These are phyloP conservation scores for Limnanthes douglasii DNA, from an alignment of 345 rosid genomes.

Conservation along the genomic window DNA sequence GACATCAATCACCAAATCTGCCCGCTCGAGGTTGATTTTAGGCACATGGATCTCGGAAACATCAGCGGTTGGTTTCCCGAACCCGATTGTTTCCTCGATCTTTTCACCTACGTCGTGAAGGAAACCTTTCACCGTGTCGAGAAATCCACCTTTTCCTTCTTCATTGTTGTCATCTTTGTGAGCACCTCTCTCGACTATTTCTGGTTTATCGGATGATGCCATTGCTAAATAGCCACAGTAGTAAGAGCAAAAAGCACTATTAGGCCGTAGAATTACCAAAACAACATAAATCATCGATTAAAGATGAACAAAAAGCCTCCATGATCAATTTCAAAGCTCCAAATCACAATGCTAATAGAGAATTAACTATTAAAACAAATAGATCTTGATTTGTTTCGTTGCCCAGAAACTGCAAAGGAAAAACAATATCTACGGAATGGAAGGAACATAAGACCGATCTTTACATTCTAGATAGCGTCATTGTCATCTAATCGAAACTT, in stretches of 20 bases:
- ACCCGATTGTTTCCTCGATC: slow-evolving; percentile 76
- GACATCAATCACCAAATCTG: slow-evolving; percentile 73
- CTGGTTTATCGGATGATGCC: slow-evolving; percentile 62
- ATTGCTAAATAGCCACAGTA: slow-evolving; percentile 19
- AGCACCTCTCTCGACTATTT: slow-evolving; percentile 35
- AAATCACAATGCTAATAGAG: no score
- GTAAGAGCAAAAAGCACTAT: no score
- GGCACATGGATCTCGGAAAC: slow-evolving; percentile 70
- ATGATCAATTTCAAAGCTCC: no score
- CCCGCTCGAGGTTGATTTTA: slow-evolving; percentile 63
- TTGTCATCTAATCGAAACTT: no score
- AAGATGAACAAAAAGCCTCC: not conserved
- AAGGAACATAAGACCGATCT: no score
- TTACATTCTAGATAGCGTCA: no score
- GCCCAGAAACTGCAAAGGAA: no score
- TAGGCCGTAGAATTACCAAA: no score
- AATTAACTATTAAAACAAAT: no score
- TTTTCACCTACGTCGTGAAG: slow-evolving; percentile 90
- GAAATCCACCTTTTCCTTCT: slow-evolving; percentile 66
- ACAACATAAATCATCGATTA: no score
- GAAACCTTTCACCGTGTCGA: slow-evolving; percentile 86
- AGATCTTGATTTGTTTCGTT: no score
- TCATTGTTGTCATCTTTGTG: slow-evolving; percentile 35
- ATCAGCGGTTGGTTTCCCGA: slow-evolving; percentile 97
- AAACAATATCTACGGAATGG: no score